Percentiles rank a stretch among this genome's conserved stretches.
These are phyloP conservation scores for Avena sativa DNA, from an alignment of 176 grass and related monocot genomes.

Conservation along the genomic window DNA sequence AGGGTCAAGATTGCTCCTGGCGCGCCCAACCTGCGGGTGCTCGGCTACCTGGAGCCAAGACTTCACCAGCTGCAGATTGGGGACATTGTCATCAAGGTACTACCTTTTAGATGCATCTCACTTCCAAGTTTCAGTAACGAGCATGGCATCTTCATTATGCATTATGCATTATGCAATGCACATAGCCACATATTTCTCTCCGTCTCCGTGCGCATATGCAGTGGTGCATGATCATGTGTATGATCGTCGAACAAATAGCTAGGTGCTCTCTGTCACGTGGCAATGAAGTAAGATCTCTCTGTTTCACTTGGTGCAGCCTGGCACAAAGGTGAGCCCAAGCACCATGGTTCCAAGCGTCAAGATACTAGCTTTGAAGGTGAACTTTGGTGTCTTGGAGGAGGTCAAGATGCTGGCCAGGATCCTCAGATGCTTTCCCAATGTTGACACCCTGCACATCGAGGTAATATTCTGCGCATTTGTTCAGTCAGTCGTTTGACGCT, in stretches of 20 bases:
- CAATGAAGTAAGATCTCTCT: neutral
- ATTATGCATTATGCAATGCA: neutral
- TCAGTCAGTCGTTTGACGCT: neutral
- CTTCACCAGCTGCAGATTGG: neutral
- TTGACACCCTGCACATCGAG: slow-evolving; percentile 27
- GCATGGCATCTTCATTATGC: neutral
- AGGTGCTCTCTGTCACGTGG: neutral
- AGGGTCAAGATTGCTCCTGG: neutral
- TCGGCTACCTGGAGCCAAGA: neutral
- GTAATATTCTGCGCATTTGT: neutral
- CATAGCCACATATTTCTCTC: neutral
- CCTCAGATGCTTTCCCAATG: slow-evolving; percentile 41
- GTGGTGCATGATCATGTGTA: neutral
- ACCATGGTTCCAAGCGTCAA: slow-evolving; percentile 19
- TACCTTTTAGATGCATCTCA: neutral
- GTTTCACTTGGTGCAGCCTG: slow-evolving; percentile 9
- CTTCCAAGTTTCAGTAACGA: neutral
- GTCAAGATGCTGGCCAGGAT: slow-evolving; percentile 11
- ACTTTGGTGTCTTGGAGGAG: neutral
- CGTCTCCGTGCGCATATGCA: neutral
- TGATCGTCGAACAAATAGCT: neutral
- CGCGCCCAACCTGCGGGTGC: neutral
- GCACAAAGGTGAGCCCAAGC: slow-evolving; percentile 13
- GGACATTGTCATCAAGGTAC: slow-evolving; percentile 2
- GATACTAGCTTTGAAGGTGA: neutral